Conservation (phyloP, 352 stramenopile genomes). For the Pythium aristosporum region DNA sequence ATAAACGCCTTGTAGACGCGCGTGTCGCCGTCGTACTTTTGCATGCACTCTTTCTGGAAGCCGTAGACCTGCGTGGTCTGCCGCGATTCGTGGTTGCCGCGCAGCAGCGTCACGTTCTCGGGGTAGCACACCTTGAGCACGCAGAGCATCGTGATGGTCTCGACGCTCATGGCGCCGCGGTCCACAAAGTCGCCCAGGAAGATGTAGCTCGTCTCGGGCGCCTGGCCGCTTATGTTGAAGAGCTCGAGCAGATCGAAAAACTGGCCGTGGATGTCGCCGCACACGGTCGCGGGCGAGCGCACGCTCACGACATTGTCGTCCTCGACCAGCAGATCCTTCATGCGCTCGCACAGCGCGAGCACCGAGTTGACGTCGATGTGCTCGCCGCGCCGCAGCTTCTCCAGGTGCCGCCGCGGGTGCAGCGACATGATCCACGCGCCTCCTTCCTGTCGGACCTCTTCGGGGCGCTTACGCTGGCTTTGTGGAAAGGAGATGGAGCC, state of each 20-base stretch:
- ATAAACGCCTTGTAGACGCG: slow-evolving; percentile 92
- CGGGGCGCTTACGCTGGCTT: background rate
- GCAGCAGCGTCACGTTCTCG: slow-evolving; percentile 84
- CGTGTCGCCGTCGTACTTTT: slow-evolving; percentile 74
- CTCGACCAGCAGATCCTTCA: slow-evolving; percentile 82
- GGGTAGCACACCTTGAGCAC: slow-evolving; percentile 86
- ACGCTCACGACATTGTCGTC: slow-evolving; percentile 88
- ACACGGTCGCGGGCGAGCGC: slow-evolving; percentile 84
- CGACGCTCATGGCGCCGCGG: slow-evolving; percentile 86
- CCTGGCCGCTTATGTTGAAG: slow-evolving; percentile 85
- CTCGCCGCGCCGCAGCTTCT: slow-evolving; percentile 79
- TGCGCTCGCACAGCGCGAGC: slow-evolving; percentile 87
- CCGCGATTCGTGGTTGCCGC: slow-evolving; percentile 66
- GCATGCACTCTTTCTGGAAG: slow-evolving; percentile 73
- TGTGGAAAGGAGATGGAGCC: background rate
- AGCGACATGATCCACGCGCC: slow-evolving; percentile 21
- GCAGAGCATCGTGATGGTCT: slow-evolving; percentile 82
- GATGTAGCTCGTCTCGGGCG: slow-evolving; percentile 89
- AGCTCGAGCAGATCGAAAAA: slow-evolving; percentile 90
- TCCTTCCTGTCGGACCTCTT: background rate
- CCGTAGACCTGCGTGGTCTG: slow-evolving; percentile 66
- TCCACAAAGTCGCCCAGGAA: slow-evolving; percentile 91
- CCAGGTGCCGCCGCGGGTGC: slow-evolving; percentile 36
- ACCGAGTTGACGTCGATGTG: slow-evolving; percentile 87
- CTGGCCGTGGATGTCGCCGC: slow-evolving; percentile 88